A percentile compares a stretch with the other conserved stretches of the same genome.
phyloP scores from a whole-genome alignment of 805 yeast species.

The Danielozyma ontarioensis region DNA sequence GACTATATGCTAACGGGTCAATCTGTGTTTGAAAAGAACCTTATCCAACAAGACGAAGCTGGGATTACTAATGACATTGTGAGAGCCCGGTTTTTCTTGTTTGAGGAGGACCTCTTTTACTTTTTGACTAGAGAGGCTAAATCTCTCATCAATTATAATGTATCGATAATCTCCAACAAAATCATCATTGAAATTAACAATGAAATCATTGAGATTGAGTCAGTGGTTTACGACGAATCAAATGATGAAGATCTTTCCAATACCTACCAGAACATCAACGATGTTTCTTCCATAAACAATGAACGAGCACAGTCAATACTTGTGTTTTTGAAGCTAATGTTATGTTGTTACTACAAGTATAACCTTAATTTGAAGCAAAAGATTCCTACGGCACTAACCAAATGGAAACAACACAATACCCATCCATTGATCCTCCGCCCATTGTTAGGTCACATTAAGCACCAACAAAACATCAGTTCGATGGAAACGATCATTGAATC shows the following conservation, averaged over 20 bases:
- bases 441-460: constrained; percentile 53
- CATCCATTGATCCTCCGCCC: constrained; percentile 51
- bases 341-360: constrained; percentile 53
- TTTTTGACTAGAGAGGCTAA: constrained; percentile 76
- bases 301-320: constrained; percentile 51
- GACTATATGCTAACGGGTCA: constrained; percentile 58
- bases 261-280: constrained; percentile 24
- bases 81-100: constrained; percentile 66
- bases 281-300: constrained; percentile 26
- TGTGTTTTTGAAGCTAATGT: constrained; percentile 51
- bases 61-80: constrained; percentile 53
- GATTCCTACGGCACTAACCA: constrained; percentile 44
- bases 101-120: constrained; percentile 85
- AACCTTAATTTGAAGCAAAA: constrained; percentile 38
- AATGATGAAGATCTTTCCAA: constrained; percentile 32
- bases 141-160: constrained; percentile 61
- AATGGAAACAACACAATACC: constrained; percentile 39
- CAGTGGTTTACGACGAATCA: constrained; percentile 39
- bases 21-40: constrained; percentile 28
- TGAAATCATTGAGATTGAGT: constrained; percentile 66
- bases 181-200: constrained; percentile 61
- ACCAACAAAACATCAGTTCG: constrained; percentile 37
- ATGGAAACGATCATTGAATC: constrained; percentile 24
- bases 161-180: constrained; percentile 57
- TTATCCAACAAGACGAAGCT: constrained; percentile 6